These are phyloP conservation scores for Verticillium tricorpus DNA, from an alignment of 2,329 filamentous ascomycete genomes.

Conservation along the genomic window DNA sequence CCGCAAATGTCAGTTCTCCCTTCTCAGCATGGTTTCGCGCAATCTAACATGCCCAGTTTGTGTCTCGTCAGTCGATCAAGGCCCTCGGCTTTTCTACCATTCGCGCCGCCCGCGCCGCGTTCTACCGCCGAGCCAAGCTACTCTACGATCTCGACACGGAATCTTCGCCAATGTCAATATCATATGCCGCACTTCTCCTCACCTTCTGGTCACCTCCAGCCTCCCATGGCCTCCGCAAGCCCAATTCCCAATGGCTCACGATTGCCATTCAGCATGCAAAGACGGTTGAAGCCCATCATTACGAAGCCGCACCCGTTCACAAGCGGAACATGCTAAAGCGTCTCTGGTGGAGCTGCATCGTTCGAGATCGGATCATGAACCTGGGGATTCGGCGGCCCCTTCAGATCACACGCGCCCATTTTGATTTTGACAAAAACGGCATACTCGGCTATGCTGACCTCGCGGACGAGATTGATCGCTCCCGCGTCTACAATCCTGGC, in stretches of 20 bases:
- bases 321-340: slow-evolving; percentile 40
- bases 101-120: slow-evolving; percentile 35
- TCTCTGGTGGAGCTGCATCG: slow-evolving; percentile 51
- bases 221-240: slow-evolving; percentile 24
- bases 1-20: slow-evolving; percentile 28
- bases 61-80: slow-evolving; percentile 33
- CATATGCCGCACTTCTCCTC: slow-evolving; percentile 37
- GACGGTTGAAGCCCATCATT: slow-evolving; percentile 38
- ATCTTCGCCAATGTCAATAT: slow-evolving; percentile 31
- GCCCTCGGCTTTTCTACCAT: slow-evolving; percentile 36
- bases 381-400: slow-evolving; percentile 44
- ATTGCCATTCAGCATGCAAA: slow-evolving; percentile 46
- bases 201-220: slow-evolving; percentile 33
- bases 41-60: slow-evolving; percentile 23
- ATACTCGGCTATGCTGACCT: slow-evolving; percentile 38
- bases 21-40: neutral
- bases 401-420: slow-evolving; percentile 43
- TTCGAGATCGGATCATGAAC: slow-evolving; percentile 45
- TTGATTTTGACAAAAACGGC: slow-evolving; percentile 34
- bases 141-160: slow-evolving; percentile 41
- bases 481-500: slow-evolving; percentile 38
- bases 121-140: slow-evolving; percentile 35
- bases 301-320: slow-evolving; percentile 28
- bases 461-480: slow-evolving; percentile 37
- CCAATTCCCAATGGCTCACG: slow-evolving; percentile 44